phyloP scores from a whole-genome alignment of 2,329 filamentous ascomycete species.

The Cryphonectria nitschkei region DNA sequence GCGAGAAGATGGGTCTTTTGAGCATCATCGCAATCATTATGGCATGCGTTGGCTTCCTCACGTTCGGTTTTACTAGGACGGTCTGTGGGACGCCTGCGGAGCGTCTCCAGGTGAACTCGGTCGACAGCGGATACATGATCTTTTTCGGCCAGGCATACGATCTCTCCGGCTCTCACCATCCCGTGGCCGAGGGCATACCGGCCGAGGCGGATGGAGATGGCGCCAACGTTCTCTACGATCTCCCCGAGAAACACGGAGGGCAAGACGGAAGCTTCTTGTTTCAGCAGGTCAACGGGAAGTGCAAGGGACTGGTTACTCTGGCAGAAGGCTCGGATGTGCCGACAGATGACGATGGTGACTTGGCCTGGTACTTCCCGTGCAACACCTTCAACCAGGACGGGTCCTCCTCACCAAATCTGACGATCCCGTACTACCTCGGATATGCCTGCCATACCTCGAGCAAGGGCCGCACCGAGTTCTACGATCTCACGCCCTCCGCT shows the following conservation, averaged over 20 bases:
- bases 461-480: conserved; percentile 73
- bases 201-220: conserved; percentile 49
- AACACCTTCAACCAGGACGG: conserved; percentile 91
- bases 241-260: conserved; percentile 81
- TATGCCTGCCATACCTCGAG: conserved; percentile 86
- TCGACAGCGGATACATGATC: conserved; percentile 86
- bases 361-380: conserved; percentile 98
- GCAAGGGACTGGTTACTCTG: conserved; percentile 84
- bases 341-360: conserved; percentile 69
- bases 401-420: conserved; percentile 75
- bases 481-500: conserved; percentile 69
- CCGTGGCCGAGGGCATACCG: conserved; percentile 78
- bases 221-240: conserved; percentile 84
- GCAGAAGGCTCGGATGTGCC: conserved; percentile 76
- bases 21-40: conserved; percentile 91
- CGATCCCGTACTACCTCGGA: conserved; percentile 76
- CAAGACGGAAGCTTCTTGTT: conserved; percentile 96
- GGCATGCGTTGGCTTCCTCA: conserved; percentile 88
- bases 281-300: conserved; percentile 96
- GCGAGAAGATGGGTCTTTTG: conserved; percentile 96
- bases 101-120: conserved; percentile 81
- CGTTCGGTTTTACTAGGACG: conserved; percentile 90
- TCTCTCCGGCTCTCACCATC: conserved; percentile 75
- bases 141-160: conserved; percentile 93
- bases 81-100: conserved; percentile 77